Evolutionary conservation across 805 yeast genomes (phyloP).

Genomic region (Candida easanensis): DNA sequence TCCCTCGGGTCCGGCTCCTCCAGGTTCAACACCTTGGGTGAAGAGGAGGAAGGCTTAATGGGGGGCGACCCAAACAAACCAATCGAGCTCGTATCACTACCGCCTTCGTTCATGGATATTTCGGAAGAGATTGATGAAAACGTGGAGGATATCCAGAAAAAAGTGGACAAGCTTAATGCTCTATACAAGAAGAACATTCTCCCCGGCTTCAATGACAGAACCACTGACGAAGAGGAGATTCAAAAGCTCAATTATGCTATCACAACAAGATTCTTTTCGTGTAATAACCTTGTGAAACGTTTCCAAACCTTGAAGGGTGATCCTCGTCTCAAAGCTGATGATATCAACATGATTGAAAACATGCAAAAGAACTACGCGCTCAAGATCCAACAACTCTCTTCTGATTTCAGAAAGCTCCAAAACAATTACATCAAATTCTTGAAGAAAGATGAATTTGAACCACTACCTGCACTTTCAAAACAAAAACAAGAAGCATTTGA

Average conservation of each 20-base stretch:
- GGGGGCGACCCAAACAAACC: constrained; percentile 26
- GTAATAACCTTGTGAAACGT: constrained; percentile 73
- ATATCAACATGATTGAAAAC: constrained; percentile 68
- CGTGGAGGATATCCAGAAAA: constrained; percentile 47
- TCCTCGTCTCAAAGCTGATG: constrained; percentile 36
- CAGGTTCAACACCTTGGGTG: constrained; percentile 27
- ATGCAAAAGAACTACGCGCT: constrained; percentile 82
- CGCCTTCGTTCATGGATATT: constrained; percentile 77
- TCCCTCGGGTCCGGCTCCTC: constrained; percentile 24
- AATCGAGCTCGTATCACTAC: constrained; percentile 62
- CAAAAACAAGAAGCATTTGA: constrained; percentile 15
- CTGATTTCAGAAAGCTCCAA: constrained; percentile 81
- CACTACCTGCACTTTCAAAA: constrained; percentile 30
- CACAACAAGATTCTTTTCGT: constrained; percentile 72
- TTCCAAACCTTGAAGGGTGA: constrained; percentile 45
- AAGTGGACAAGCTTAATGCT: constrained; percentile 59
- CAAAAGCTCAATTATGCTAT: constrained; percentile 74
- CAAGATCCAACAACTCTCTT: constrained; percentile 74
- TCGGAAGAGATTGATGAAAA: constrained; percentile 68
- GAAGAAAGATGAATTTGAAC: constrained; percentile 72
- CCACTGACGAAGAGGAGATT: constrained; percentile 70
- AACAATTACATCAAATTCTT: constrained; percentile 83
- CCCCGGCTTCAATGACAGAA: constrained; percentile 84
- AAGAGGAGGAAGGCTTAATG: constrained; percentile 31
- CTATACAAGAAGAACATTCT: constrained; percentile 79